These are phyloP conservation scores for Silybum marianum DNA, from an alignment of 129 eudicot genomes.

Conservation along the genomic window DNA sequence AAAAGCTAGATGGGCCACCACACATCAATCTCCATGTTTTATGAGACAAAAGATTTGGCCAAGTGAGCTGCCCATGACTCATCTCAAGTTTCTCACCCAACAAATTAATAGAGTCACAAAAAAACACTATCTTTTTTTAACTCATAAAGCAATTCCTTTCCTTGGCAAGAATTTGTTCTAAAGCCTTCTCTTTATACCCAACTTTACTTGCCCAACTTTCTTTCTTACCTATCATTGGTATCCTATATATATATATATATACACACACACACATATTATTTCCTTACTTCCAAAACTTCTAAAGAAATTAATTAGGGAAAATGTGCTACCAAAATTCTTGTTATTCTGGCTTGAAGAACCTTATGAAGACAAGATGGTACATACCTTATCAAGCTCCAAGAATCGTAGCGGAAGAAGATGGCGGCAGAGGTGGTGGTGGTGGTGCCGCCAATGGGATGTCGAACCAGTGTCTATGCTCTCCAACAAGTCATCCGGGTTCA, in stretches of 20 bases:
- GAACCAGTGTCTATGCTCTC: slow-evolving; percentile 64
- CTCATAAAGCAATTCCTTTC: slow-evolving; percentile 53
- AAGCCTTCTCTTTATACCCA: slow-evolving; percentile 46
- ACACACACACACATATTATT: slow-evolving; percentile 35
- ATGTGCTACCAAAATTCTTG: slow-evolving; percentile 54
- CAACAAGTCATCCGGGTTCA: slow-evolving; percentile 73
- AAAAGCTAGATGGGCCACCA: slow-evolving; percentile 29
- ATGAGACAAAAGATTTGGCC: slow-evolving; percentile 38
- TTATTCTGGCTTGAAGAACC: slow-evolving; percentile 27
- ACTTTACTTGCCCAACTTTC: slow-evolving; percentile 48
- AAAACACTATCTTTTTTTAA: slow-evolving; percentile 29
- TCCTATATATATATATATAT: slow-evolving; percentile 16
- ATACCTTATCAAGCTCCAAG: slow-evolving; percentile 25
- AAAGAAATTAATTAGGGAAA: neutral
- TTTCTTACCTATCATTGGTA: slow-evolving; percentile 34
- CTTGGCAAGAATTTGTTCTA: slow-evolving; percentile 50
- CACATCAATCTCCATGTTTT: slow-evolving; percentile 14
- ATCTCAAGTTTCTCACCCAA: slow-evolving; percentile 18
- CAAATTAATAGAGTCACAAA: slow-evolving; percentile 25
- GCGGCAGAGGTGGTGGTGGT: slow-evolving; percentile 13
- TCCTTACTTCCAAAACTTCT: slow-evolving; percentile 27
- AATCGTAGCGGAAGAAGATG: slow-evolving; percentile 19
- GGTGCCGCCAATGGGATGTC: slow-evolving; percentile 17
- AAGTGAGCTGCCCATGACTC: slow-evolving; percentile 41
- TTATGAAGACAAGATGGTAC: slow-evolving; percentile 32